These are phyloP conservation scores for Tolypocladium inflatum DNA, from an alignment of 2,329 filamentous ascomycete genomes.

Conservation along the genomic window DNA sequence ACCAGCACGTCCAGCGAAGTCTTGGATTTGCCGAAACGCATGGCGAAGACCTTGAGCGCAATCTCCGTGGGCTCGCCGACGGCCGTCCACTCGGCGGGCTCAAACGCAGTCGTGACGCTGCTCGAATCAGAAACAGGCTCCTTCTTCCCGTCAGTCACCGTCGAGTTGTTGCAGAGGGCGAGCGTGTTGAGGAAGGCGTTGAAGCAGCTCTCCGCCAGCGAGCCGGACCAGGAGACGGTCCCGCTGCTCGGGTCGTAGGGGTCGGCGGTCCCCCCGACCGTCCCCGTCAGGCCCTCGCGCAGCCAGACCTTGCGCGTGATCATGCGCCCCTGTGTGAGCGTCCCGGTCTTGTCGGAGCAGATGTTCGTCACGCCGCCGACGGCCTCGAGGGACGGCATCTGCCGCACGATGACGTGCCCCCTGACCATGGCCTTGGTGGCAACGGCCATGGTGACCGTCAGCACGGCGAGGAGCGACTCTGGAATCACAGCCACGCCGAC, in stretches of 20 bases:
- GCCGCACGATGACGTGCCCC: conserved; percentile 56
- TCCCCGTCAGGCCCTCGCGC: conserved; percentile 40
- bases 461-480: conserved; percentile 57
- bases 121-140: conserved; percentile 36
- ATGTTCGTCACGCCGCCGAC: conserved; percentile 62
- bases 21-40: conserved; percentile 51
- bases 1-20: conserved; percentile 36
- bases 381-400: conserved; percentile 55
- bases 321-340: conserved; percentile 58
- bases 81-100: conserved; percentile 42
- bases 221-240: conserved; percentile 33
- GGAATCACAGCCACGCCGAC: conserved; percentile 56
- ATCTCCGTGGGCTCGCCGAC: conserved; percentile 64
- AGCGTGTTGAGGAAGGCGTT: conserved; percentile 43
- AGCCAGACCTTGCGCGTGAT: conserved; percentile 55
- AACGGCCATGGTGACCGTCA: conserved; percentile 63
- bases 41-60: conserved; percentile 63
- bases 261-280: conserved; percentile 44
- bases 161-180: conserved; percentile 52
- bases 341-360: conserved; percentile 64
- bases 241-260: conserved; percentile 54
- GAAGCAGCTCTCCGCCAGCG: conserved; percentile 29
- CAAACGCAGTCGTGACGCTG: conserved; percentile 34
- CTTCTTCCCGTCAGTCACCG: conserved; percentile 37
- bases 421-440: conserved; percentile 56